phyloP scores from a whole-genome alignment of 1,284 basidiomycete genomes.

The Cryptococcus maquisensis region DNA sequence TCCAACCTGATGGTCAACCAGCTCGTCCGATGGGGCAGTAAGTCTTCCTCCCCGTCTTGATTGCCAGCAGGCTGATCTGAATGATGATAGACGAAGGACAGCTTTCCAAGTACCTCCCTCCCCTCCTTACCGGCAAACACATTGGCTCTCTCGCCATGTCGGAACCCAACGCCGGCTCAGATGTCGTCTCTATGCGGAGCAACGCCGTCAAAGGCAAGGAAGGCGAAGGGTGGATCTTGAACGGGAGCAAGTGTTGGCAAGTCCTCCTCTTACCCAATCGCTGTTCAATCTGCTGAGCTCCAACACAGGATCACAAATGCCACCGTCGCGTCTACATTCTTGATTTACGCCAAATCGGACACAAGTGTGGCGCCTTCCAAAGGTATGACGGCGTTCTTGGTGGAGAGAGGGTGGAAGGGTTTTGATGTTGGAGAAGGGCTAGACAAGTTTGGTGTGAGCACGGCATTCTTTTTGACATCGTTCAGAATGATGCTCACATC shows the following conservation, averaged over 20 bases:
- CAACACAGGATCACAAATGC: slow-evolving; percentile 76
- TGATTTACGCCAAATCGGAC: slow-evolving; percentile 88
- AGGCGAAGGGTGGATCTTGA: slow-evolving; percentile 68
- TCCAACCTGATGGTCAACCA: slow-evolving; percentile 79
- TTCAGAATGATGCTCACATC: not conserved
- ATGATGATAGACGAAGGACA: slow-evolving; percentile 56
- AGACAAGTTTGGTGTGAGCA: slow-evolving; percentile 75
- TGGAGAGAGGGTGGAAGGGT: slow-evolving; percentile 74
- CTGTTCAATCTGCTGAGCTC: not conserved
- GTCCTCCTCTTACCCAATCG: slow-evolving; percentile 19
- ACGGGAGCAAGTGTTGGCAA: slow-evolving; percentile 89
- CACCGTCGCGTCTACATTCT: slow-evolving; percentile 78
- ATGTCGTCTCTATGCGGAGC: slow-evolving; percentile 86
- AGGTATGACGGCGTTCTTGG: slow-evolving; percentile 88
- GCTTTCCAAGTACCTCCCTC: slow-evolving; percentile 81
- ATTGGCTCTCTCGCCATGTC: slow-evolving; percentile 92
- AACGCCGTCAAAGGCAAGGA: slow-evolving; percentile 63
- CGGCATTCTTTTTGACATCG: not conserved
- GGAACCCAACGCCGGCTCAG: slow-evolving; percentile 83
- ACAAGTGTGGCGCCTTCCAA: slow-evolving; percentile 65
- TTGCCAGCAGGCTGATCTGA: not conserved
- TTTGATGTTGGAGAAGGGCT: slow-evolving; percentile 87
- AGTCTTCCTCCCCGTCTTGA: slow-evolving; percentile 6
- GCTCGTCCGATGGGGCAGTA: slow-evolving; percentile 69
- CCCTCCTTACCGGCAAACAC: slow-evolving; percentile 73